Evolutionary conservation across 345 rosid genomes (phyloP).

Genomic region (Cardiospermum halicacabum): DNA sequence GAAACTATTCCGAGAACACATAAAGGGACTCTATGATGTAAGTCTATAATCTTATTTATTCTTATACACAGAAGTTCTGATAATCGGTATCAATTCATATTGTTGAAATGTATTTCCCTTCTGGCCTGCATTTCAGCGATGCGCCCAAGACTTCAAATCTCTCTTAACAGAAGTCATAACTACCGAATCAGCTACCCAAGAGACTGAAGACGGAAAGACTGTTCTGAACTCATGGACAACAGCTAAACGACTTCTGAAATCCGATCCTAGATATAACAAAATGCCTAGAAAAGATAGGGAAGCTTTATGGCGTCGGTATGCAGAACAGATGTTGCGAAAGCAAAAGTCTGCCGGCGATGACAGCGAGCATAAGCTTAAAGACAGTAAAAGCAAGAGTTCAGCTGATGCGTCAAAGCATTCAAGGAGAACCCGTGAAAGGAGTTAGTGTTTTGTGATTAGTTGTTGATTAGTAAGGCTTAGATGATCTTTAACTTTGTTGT

Average conservation of each 20-base stretch:
- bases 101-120: neutral
- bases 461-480: too few species aligned
- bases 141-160: slow-evolving; percentile 60
- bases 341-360: slow-evolving; percentile 40
- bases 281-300: slow-evolving; percentile 89
- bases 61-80: neutral
- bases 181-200: slow-evolving; percentile 57
- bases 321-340: slow-evolving; percentile 55
- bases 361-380: slow-evolving; percentile 42
- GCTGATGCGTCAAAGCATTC: slow-evolving; percentile 34
- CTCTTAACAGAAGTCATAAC: slow-evolving; percentile 70
- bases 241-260: slow-evolving; percentile 69
- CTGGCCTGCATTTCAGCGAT: slow-evolving; percentile 40
- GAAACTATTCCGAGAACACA: slow-evolving; percentile 89
- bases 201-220: slow-evolving; percentile 70
- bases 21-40: slow-evolving; percentile 84
- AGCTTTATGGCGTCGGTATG: slow-evolving; percentile 65
- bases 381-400: slow-evolving; percentile 42
- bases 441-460: slow-evolving; percentile 28
- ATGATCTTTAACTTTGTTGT: too few species aligned
- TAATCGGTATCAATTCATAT: neutral
- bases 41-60: neutral
- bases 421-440: slow-evolving; percentile 42
- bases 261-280: slow-evolving; percentile 73
- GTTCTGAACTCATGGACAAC: slow-evolving; percentile 89